Base-by-base conservation (phyloP, 148 eudicot species). In the Gaultheria prostrata region DNA sequence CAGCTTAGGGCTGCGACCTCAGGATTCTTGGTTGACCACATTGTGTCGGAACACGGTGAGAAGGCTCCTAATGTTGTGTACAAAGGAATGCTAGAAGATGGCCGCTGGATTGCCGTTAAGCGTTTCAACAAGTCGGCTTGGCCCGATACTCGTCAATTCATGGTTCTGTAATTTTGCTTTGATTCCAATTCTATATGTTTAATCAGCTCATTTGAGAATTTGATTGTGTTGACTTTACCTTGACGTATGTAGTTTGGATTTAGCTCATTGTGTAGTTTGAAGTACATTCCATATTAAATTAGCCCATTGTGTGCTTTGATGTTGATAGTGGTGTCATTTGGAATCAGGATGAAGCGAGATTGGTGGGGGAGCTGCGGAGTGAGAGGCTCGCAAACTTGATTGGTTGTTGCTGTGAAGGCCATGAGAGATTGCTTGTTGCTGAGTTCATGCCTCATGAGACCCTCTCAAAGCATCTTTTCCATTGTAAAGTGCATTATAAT, bases 391-490 rank as follows among this genome's bases (percentile, higher is more conserved):
- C 93, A 1, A 94, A 94, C 90, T 86, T 94, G 91, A 78, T 93
- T 32, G 98, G 98, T 24, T 93, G 94, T 87, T 93, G 95, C 79
- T 90, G 88, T 86, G 98, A 93, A 76, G 95, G 95, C 26, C 90
- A 89, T 86, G 98, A 94, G 86, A 92, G 98, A 82, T 90, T 94
- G 92, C 89, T 94, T 32, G 92, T 94, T 74, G 96, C 98, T 46
- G 96, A 94, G 85, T 94, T 94, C 81, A 94, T 94, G 96, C 95
- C 96, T 24, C 86, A 94, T 85, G 98, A 94, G 59, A 94, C 98
- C 70, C 92, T 94, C 80, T 93, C 98, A 4, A 93, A 91, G 88
- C 98, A 94, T 88, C 89, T 94, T 71, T 94, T 94, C 78, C 98
- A 94, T 74, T 94, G 98, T 94, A 80, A 91, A 89, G 78, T 76